A percentile compares a stretch with the other conserved stretches of the same genome.
phyloP scores from a whole-genome alignment of 805 yeast genomes.

The Teunomyces lycoperdinae region DNA sequence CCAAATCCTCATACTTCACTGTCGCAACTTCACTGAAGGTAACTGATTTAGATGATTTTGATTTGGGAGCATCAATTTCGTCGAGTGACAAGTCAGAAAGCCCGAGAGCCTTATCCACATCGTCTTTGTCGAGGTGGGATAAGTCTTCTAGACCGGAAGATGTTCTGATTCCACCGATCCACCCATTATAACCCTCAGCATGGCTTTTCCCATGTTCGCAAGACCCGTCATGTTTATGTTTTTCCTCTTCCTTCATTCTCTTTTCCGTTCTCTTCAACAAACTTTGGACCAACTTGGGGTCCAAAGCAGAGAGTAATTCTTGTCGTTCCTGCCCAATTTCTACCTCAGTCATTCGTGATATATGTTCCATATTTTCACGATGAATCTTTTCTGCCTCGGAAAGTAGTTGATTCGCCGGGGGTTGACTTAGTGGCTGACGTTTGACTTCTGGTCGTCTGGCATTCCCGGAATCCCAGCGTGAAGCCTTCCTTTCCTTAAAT shows the following conservation, averaged over 20 bases:
- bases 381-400: constrained; percentile 75
- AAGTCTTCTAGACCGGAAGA: constrained; percentile 30
- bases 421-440: constrained; percentile 7
- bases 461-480: constrained; percentile 44
- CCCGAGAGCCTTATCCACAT: constrained; percentile 39
- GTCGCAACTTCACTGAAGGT: constrained; percentile 31
- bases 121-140: constrained; percentile 31
- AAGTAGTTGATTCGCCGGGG: not conserved
- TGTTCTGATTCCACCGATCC: constrained; percentile 41
- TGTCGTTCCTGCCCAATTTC: constrained; percentile 63
- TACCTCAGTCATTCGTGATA: constrained; percentile 60
- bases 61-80: constrained; percentile 3
- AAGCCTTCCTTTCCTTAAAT: constrained; percentile 33
- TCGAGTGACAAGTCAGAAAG: constrained; percentile 23
- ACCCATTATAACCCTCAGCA: constrained; percentile 42
- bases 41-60: constrained; percentile 25
- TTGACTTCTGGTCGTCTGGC: constrained; percentile 9
- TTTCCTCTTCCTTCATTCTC: constrained; percentile 28
- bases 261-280: constrained; percentile 56
- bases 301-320: constrained; percentile 63
- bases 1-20: constrained; percentile 27
- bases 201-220: constrained; percentile 19
- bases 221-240: constrained; percentile 13
- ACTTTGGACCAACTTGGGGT: constrained; percentile 64
- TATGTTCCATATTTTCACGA: constrained; percentile 62